Conservation (phyloP, 345 rosid species). For the Orychophragmus violaceus region DNA sequence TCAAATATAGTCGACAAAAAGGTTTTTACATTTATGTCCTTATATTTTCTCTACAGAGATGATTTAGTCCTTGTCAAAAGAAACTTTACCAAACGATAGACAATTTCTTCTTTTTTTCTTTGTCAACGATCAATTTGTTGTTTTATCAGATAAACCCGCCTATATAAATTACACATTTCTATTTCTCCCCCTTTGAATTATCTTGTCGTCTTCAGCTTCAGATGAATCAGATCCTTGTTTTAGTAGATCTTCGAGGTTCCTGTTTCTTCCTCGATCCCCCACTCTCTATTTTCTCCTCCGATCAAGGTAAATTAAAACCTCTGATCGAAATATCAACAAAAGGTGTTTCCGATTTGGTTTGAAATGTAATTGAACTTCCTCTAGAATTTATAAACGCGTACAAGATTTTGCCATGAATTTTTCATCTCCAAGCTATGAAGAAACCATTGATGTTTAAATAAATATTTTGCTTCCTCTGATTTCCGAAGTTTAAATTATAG, state of each 20-base stretch:
- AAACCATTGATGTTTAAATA: too few species aligned
- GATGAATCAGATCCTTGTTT: not conserved
- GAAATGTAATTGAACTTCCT: not conserved
- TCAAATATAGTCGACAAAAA: too few species aligned
- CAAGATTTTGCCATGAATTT: not conserved
- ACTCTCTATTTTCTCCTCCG: not conserved
- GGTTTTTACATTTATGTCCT: too few species aligned
- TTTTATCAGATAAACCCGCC: slow-evolving; percentile 11
- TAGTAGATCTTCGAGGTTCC: not conserved
- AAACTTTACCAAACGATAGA: too few species aligned
- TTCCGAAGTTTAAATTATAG: too few species aligned
- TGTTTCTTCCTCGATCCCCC: slow-evolving; percentile 5
- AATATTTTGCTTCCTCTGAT: too few species aligned
- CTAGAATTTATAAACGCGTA: too few species aligned
- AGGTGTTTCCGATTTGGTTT: not conserved
- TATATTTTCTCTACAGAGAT: too few species aligned
- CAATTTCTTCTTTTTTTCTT: too few species aligned
- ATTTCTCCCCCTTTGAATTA: not conserved
- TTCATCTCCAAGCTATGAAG: not conserved
- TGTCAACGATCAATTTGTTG: too few species aligned
- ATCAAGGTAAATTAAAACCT: not conserved
- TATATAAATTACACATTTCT: slow-evolving; percentile 13
- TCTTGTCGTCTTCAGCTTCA: slow-evolving; percentile 7
- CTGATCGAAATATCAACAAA: not conserved
- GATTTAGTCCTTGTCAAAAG: too few species aligned